Conservation (phyloP, 345 rosid genomes). For the Citrus trifoliata region DNA sequence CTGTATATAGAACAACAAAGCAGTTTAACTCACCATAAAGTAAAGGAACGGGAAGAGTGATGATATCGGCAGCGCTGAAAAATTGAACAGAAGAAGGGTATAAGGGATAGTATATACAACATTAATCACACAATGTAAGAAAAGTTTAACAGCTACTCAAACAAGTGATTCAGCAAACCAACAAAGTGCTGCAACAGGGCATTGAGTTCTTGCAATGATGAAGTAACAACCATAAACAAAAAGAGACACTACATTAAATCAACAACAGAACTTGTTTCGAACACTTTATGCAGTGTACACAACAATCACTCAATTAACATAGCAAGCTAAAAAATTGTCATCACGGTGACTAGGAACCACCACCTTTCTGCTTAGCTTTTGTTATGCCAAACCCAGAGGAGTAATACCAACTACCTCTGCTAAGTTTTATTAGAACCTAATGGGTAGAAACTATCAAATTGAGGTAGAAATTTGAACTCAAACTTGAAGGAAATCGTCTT, state of each 20-base stretch:
- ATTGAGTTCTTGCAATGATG: background rate
- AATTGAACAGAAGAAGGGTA: background rate
- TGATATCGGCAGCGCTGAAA: conserved; percentile 85
- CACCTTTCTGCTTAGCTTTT: background rate
- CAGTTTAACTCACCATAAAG: conserved; percentile 68
- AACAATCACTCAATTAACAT: background rate
- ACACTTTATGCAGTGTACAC: background rate
- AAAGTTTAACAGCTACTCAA: background rate
- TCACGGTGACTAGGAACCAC: background rate
- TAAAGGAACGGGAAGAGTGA: conserved; percentile 89
- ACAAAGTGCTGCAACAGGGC: background rate
- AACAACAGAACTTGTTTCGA: background rate
- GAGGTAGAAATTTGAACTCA: background rate
- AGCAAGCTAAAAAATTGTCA: background rate
- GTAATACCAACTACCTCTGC: background rate
- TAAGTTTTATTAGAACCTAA: no score
- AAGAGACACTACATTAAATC: background rate
- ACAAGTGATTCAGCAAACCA: background rate
- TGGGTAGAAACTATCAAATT: background rate
- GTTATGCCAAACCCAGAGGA: background rate
- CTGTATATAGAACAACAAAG: background rate
- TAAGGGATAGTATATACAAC: background rate
- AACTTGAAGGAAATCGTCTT: background rate
- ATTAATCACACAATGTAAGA: background rate
- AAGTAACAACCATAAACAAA: background rate